These are phyloP conservation scores for Neurospora hispaniola DNA, from an alignment of 495 filamentous ascomycete species.

Conservation along the genomic window DNA sequence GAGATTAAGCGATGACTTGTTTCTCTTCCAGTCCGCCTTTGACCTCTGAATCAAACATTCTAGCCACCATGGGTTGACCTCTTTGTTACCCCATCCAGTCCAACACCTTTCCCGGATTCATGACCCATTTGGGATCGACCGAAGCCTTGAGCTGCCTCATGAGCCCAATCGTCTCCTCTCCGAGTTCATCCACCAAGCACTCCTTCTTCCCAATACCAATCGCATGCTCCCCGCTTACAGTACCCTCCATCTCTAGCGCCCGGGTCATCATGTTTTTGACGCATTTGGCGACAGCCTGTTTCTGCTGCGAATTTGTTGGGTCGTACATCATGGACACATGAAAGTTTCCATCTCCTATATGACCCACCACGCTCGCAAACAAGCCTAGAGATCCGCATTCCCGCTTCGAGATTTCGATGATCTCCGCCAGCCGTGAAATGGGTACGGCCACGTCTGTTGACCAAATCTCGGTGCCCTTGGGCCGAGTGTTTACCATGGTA, in stretches of 20 bases:
- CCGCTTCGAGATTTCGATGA: conserved; percentile 56
- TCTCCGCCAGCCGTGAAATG: conserved; percentile 54
- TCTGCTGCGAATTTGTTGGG: conserved; percentile 13
- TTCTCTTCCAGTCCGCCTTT: not conserved
- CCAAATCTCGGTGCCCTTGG: conserved; percentile 49
- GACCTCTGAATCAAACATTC: not conserved
- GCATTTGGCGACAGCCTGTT: conserved; percentile 8
- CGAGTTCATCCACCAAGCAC: conserved; percentile 21
- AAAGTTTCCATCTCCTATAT: conserved; percentile 47
- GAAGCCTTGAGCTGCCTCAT: conserved; percentile 23
- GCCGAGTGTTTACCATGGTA: conserved; percentile 37
- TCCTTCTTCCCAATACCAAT: conserved; percentile 29
- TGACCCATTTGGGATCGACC: conserved; percentile 24
- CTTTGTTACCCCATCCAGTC: conserved; percentile 3
- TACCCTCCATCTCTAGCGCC: conserved; percentile 29
- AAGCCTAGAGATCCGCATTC: conserved; percentile 51
- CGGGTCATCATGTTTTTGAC: conserved; percentile 21
- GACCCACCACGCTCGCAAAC: conserved; percentile 63
- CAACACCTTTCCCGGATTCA: conserved; percentile 31
- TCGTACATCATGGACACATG: conserved; percentile 27
- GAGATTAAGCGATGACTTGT: not conserved
- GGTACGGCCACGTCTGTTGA: conserved; percentile 65
- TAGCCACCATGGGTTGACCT: not conserved
- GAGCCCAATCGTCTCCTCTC: conserved; percentile 18
- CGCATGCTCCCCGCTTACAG: conserved; percentile 27